Base-by-base conservation (phyloP, 768 basidiomycete species). In the Leucosporidium scottii region DNA sequence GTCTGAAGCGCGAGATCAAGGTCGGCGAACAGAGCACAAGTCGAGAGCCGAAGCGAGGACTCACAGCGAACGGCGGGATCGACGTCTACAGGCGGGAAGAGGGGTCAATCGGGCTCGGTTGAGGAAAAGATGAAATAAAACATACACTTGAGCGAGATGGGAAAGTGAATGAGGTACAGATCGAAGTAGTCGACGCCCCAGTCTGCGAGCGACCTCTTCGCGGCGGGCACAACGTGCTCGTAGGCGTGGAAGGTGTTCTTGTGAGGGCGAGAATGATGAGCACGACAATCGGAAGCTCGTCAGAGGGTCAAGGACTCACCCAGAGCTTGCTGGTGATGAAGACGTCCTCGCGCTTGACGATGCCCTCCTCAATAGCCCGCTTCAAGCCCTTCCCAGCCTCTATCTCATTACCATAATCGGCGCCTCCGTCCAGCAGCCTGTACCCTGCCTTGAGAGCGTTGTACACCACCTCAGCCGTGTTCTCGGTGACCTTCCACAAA, bases 171-270 rank as follows among this genome's bases (percentile, higher is more conserved):
- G 58, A 74, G 67, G 68, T 77, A 69, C 34, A 79, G 73, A 66
- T 78, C 79, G 71, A 78, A 79, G 74, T 78, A 90, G 30, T 88
- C 87, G 54, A 93, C 80, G 31, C 89, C 89, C 91, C 91, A 94
- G 74, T 85, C 82, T 8, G 79, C 80, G 25, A 94, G 85, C 74
- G 91, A 90, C 79, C 81, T 81, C 76, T 83, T 84, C 50, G 83
- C 78, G 13, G 83, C 74, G 39, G 79, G 75, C 75, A 84, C 84
- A 65, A 84, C 87, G 82, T 87, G 71, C 68, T 91, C 86, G 66
- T 82, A 83, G 56, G 86, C 85, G 76, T 94, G 90, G 82, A 87
- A 90, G 8, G 89, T 90, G 79, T 92, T 93, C 91, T 91, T 93
- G 47, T 92, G 81, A 86, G 87, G 71, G 63, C 57, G 54, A 64